These are phyloP conservation scores for Xerocomus spinulosus DNA, from an alignment of 768 basidiomycete genomes.

Conservation along the genomic window DNA sequence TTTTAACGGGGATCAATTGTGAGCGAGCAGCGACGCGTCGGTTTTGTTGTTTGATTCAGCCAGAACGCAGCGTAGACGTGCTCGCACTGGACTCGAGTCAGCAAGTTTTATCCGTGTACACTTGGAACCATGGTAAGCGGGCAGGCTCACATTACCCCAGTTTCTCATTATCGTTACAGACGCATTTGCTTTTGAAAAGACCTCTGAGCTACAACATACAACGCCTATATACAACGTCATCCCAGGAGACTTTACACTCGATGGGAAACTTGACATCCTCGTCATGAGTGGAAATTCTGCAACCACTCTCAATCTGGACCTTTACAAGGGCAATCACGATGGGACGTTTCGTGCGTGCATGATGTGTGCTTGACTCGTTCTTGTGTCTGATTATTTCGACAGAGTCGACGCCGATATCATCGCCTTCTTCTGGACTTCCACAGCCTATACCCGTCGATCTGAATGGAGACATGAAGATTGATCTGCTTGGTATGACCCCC, in stretches of 20 bases:
- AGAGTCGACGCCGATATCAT: conserved; percentile 38
- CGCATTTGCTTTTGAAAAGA: conserved; percentile 50
- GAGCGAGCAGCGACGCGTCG: conserved; percentile 27
- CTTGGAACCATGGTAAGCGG: conserved; percentile 77
- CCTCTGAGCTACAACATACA: conserved; percentile 51
- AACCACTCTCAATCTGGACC: conserved; percentile 55
- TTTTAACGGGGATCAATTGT: conserved; percentile 96
- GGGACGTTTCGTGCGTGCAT: conserved; percentile 61
- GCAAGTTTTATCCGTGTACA: conserved; percentile 66
- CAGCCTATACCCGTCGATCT: conserved; percentile 88
- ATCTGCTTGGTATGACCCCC: conserved; percentile 66
- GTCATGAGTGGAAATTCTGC: conserved; percentile 68
- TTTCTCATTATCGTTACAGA: conserved; percentile 36
- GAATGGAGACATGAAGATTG: conserved; percentile 85
- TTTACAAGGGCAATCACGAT: conserved; percentile 62
- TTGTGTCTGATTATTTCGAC: neutral
- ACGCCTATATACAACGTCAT: conserved; percentile 71
- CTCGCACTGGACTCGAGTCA: conserved; percentile 73
- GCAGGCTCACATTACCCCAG: neutral
- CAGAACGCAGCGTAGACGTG: conserved; percentile 62
- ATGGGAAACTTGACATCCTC: conserved; percentile 85
- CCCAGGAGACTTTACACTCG: conserved; percentile 90
- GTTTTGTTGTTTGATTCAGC: neutral
- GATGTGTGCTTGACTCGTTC: neutral
- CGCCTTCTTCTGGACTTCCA: conserved; percentile 60